Base-by-base conservation (phyloP, 73 alveolate species). In the Durusdinium trenchii region DNA sequence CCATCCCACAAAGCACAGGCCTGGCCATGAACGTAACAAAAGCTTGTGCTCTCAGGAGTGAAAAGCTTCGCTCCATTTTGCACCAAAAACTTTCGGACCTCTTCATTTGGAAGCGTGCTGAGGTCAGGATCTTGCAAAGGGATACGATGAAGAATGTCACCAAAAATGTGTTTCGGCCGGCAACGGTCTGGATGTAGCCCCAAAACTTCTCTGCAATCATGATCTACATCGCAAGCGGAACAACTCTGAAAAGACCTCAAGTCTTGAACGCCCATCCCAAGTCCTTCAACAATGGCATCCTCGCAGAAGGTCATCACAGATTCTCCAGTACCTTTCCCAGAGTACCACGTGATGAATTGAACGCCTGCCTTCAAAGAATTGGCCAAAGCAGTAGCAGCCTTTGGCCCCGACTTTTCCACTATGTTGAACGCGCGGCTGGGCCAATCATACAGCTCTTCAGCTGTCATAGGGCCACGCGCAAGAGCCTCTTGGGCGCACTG, bases 291-390 rank as follows among this genome's bases (percentile, higher is more conserved):
- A 35, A 76, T 7, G 52, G 42, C 38, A 7, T 76, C 86, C 45
- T 18, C 35, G 6, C 26, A 20, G 86, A 42, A 45, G 4, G 35
- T 57, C 3, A 76, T n/a, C 3, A 47, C 86, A 20, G 57, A 2
- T 57, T 76, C 86, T 1, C 60, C 86, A 38, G 86, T 76, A 57
- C 86, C 86, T 47, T 76, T 76, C 54, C 86, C 86, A 42, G 42
- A 10, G 86, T 76, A 76, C 36, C 45, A 47, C 6, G 86, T 38
- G 20, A 76, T 76, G 57, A 76, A n/a, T 42, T 28, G 26, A 47
- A 45, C 4, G 20, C 86, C 86, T 3, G 52, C 57, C 86, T n/a
- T 4, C 42, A 76, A 28, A 32, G 38, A 18, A 3, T 5, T 4
- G 14, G 26, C 60, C 60, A 76, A 6, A 1, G 36, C 40, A 10